Conservation (phyloP, 2,329 filamentous ascomycete species). For the Aurifilum marmelostoma region DNA sequence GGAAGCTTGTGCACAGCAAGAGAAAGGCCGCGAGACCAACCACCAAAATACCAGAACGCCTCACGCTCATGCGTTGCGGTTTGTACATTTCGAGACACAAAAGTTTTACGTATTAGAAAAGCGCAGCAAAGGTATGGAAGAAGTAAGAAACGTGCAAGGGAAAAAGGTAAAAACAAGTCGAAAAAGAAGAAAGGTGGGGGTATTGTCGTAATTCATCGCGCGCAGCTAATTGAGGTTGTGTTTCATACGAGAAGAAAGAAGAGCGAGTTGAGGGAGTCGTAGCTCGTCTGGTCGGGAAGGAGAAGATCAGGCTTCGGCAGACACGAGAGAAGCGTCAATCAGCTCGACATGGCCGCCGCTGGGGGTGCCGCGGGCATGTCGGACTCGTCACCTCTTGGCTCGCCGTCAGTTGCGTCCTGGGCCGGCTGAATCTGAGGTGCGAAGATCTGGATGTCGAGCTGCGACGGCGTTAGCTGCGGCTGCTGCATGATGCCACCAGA, state of each 20-base stretch:
- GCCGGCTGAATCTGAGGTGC: conserved; percentile 71
- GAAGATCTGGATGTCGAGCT: conserved; percentile 81
- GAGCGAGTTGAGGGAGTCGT: conserved; percentile 10
- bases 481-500: background rate
- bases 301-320: background rate
- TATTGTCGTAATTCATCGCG: conserved; percentile 30
- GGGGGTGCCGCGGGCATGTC: conserved; percentile 21
- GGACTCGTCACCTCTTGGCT: conserved; percentile 23
- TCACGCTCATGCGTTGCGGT: conserved; percentile 26
- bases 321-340: conserved; percentile 5
- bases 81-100: conserved; percentile 10
- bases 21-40: background rate
- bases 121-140: background rate
- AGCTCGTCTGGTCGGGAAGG: background rate
- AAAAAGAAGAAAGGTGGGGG: conserved; percentile 17
- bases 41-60: conserved; percentile 20
- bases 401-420: conserved; percentile 43
- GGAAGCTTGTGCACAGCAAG: background rate
- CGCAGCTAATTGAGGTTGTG: conserved; percentile 22
- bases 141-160: background rate
- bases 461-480: conserved; percentile 33
- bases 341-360: conserved; percentile 19
- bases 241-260: conserved; percentile 3
- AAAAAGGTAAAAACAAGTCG: background rate
- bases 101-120: conserved; percentile 10